Percentiles rank a stretch among this genome's conserved stretches.
Conservation (phyloP, 129 eudicot species). For the Tagetes patula region DNA sequence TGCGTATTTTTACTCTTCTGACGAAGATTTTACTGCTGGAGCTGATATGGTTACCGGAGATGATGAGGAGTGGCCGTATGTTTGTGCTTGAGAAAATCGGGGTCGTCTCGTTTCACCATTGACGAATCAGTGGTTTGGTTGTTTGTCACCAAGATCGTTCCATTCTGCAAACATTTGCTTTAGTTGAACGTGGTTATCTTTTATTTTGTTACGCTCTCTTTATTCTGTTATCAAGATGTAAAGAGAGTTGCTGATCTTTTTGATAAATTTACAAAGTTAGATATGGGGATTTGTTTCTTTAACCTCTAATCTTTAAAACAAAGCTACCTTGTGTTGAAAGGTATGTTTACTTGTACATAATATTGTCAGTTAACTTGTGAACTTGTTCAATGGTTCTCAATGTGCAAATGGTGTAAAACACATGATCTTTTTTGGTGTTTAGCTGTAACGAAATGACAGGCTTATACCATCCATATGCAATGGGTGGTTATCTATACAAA, state of each 20-base stretch:
- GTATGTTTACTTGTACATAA: conserved; percentile 25
- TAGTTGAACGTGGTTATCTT: conserved; percentile 18
- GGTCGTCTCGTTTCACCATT: neutral
- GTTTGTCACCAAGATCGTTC: conserved; percentile 36
- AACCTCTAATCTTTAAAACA: neutral
- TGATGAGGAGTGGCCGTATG: conserved; percentile 78
- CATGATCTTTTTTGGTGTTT: conserved; percentile 29
- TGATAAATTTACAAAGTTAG: conserved; percentile 28
- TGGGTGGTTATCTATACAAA: conserved; percentile 16
- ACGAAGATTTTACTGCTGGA: conserved; percentile 44
- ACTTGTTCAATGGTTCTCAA: conserved; percentile 15
- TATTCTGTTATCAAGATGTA: conserved; percentile 30
- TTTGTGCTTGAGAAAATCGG: conserved; percentile 52
- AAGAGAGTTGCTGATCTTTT: conserved; percentile 24
- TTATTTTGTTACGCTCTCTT: conserved; percentile 31
- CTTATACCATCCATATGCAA: conserved; percentile 13
- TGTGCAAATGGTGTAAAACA: neutral
- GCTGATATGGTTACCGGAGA: conserved; percentile 52
- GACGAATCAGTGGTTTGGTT: conserved; percentile 9
- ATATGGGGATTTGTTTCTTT: conserved; percentile 21
- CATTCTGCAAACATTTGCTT: neutral
- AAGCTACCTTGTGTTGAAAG: conserved; percentile 14
- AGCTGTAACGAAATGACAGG: conserved; percentile 5
- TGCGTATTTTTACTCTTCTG: conserved; percentile 56
- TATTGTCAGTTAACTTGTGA: neutral